These are phyloP conservation scores for Polytrichum commune DNA, from an alignment of 225 moss, liverwort and hornwort species.

Conservation along the genomic window DNA sequence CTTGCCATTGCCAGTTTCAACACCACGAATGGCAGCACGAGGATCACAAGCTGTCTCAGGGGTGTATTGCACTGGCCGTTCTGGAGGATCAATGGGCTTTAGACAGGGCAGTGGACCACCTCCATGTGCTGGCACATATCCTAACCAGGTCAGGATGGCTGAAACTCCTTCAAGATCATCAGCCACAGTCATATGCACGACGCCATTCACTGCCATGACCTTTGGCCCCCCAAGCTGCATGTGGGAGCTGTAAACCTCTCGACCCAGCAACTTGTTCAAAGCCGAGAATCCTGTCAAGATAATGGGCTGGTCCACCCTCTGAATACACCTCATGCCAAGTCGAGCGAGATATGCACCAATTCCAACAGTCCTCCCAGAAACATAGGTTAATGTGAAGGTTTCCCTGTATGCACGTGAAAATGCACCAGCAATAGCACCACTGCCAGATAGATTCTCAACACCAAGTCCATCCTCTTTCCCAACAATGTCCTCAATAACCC, in stretches of 20 bases:
- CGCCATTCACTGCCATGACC: constrained; percentile 94
- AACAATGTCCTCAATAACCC: constrained; percentile 74
- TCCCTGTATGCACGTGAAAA: constrained; percentile 81
- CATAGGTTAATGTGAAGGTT: constrained; percentile 91
- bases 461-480: constrained; percentile 89
- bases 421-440: constrained; percentile 90
- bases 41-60: constrained; percentile 88
- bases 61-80: constrained; percentile 62
- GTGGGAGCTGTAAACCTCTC: constrained; percentile 94
- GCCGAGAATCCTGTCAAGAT: constrained; percentile 95
- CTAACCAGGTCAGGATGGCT: constrained; percentile 81
- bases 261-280: constrained; percentile 80
- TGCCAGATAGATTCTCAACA: constrained; percentile 92
- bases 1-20: constrained; percentile 41
- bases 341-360: constrained; percentile 95
- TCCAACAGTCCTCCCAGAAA: constrained; percentile 84
- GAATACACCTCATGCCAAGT: constrained; percentile 94
- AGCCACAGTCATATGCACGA: constrained; percentile 77
- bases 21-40: constrained; percentile 78
- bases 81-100: constrained; percentile 55
- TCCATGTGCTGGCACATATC: constrained; percentile 66
- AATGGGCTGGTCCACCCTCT: constrained; percentile 89
- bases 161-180: constrained; percentile 90
- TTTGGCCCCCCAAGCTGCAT: constrained; percentile 98
- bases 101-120: constrained; percentile 75